These are phyloP conservation scores for Colletotrichum musae DNA, from an alignment of 2,329 filamentous ascomycete genomes.

Conservation along the genomic window DNA sequence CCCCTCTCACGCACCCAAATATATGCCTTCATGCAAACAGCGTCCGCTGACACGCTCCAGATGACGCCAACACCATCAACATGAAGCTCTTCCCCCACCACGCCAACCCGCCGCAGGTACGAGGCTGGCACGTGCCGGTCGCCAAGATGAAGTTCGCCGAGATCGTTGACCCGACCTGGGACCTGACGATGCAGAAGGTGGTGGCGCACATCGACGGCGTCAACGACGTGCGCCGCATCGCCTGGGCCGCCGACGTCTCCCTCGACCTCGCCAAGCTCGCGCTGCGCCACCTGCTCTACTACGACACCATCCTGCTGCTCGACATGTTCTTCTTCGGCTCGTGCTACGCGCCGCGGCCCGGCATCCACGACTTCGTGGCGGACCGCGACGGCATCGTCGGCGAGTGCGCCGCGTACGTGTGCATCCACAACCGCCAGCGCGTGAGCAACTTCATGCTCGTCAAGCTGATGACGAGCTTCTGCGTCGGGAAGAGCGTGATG, in stretches of 20 bases:
- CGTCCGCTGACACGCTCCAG: conserved; percentile 58
- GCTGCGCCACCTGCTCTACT: conserved; percentile 91
- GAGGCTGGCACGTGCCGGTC: conserved; percentile 92
- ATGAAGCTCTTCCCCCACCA: conserved; percentile 95
- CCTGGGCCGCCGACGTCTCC: conserved; percentile 87
- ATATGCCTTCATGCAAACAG: background rate
- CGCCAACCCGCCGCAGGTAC: conserved; percentile 81
- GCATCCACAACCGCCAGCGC: conserved; percentile 60
- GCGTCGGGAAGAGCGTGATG: conserved; percentile 85
- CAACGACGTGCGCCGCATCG: conserved; percentile 89
- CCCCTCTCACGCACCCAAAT: background rate
- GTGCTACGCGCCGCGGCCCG: conserved; percentile 86
- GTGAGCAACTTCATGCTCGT: conserved; percentile 77
- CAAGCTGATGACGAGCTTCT: conserved; percentile 87
- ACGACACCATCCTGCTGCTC: conserved; percentile 89
- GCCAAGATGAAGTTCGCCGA: conserved; percentile 75
- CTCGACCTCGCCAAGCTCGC: conserved; percentile 88
- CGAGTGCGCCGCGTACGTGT: conserved; percentile 90
- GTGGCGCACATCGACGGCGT: conserved; percentile 92
- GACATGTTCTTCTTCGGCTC: conserved; percentile 96
- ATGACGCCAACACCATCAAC: conserved; percentile 94
- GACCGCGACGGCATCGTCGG: conserved; percentile 83
- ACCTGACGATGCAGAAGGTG: conserved; percentile 83
- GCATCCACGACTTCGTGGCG: conserved; percentile 83
- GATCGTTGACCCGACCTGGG: conserved; percentile 78